phyloP scores from a whole-genome alignment of 345 rosid species.

The Eutrema heterophyllum region DNA sequence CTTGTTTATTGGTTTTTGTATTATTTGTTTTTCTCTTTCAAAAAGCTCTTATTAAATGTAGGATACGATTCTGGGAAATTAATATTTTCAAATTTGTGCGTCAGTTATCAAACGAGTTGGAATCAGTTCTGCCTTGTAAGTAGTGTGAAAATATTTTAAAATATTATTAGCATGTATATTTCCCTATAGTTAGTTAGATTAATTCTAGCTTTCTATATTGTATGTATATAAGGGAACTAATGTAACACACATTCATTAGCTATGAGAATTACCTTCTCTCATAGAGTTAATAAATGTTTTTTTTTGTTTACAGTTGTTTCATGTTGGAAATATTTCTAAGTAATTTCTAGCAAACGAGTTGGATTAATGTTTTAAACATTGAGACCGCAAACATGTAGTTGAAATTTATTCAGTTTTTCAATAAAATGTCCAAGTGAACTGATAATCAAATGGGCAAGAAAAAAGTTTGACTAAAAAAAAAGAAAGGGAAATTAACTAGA shows the following conservation, averaged over 20 bases:
- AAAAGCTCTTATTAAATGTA: neutral
- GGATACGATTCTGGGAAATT: neutral
- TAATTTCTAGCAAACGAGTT: neutral
- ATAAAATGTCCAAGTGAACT: neutral
- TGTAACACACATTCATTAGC: too few relatives aligned
- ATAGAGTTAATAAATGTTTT: too few relatives aligned
- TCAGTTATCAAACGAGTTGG: neutral
- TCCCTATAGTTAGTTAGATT: too few relatives aligned
- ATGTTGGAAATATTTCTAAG: neutral
- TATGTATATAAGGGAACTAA: too few relatives aligned
- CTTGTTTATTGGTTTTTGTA: neutral
- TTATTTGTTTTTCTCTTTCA: neutral
- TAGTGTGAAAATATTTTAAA: neutral
- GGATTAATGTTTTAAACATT: neutral
- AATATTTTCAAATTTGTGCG: neutral
- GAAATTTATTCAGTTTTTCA: neutral
- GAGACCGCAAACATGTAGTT: neutral
- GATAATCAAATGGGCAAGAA: neutral
- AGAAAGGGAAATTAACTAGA: too few relatives aligned
- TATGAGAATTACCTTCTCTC: too few relatives aligned
- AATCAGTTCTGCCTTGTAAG: neutral
- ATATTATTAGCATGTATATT: too few relatives aligned
- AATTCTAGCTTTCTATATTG: too few relatives aligned
- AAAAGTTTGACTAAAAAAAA: neutral
- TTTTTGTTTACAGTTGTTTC: neutral